Evolutionary conservation across 352 stramenopile genomes (phyloP), one percentile per base, ranked within the genome.

Genomic region (Phytophthora chlamydospora): DNA sequence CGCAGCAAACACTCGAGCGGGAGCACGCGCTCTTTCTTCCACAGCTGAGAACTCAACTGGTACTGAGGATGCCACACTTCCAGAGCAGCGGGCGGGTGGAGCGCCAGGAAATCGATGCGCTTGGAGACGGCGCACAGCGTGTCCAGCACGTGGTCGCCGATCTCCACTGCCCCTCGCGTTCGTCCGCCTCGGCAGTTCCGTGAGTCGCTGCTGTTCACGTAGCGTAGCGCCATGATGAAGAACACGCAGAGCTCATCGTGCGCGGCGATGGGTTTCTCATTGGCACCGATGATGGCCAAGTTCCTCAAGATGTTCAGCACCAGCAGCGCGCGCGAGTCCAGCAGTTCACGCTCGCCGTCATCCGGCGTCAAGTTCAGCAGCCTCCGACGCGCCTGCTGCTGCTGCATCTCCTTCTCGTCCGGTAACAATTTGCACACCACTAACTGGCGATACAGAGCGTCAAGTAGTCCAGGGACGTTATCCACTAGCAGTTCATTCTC

Each of bases 261-360:
- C 24, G 81, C 66, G 6, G 83, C 81, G 9, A 94, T 62, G 0
- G 76, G 67, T 45, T 81, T 78, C 53, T 91, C 77, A 55, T 94
- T 94, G 17, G 77, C 85, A 4, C 67, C 47, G n/a, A 92, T 68
- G 69, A 91, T 85, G 4, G 80, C 79, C 36, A 92, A 54, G 35
- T 94, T 94, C 32, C 85, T 81, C 31, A 94, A 12, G n/a, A 94
- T 87, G 48, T 94, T 91, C 46, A 94, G 66, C 48, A 94, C 55
- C 31, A 85, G 53, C 27, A 90, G 54, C 0, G 71, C 77, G 6
- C 73, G 69, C 1, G 81, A 83, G 39, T 85, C 76, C 40, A 88
- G 45, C 13, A 90, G 51, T 57, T 88, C 81, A 6, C 80, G 75
- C 49, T 85, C 71, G 0, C 75, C 81, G 2, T 80, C 55, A 16